These are phyloP conservation scores for Graphilbum sp. DNA, from an alignment of 2,329 filamentous ascomycete genomes.

Conservation along the genomic window DNA sequence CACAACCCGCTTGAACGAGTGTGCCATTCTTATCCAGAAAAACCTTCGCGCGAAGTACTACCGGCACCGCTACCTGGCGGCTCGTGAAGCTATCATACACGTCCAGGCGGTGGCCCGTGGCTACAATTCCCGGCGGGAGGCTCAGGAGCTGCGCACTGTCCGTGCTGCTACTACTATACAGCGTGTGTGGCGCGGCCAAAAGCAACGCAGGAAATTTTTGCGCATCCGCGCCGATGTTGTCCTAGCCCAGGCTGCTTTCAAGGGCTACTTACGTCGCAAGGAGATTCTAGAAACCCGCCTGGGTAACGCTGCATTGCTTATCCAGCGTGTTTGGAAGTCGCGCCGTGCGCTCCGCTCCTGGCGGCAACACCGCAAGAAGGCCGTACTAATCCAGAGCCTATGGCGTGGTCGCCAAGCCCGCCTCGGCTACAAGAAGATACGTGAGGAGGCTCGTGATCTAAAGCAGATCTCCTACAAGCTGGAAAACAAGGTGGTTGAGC, in stretches of 20 bases:
- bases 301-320: conserved; percentile 78
- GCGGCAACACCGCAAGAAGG: conserved; percentile 79
- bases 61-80: conserved; percentile 76
- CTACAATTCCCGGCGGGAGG: conserved; percentile 58
- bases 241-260: conserved; percentile 74
- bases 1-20: conserved; percentile 78
- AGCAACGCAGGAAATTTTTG: conserved; percentile 68
- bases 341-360: conserved; percentile 63
- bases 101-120: conserved; percentile 69
- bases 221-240: conserved; percentile 70
- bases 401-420: conserved; percentile 79
- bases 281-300: conserved; percentile 87
- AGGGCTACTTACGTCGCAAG: conserved; percentile 81
- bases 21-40: conserved; percentile 97
- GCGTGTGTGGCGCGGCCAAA: conserved; percentile 83
- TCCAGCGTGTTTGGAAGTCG: conserved; percentile 80
- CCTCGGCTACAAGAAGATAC: conserved; percentile 71
- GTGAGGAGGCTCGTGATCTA: conserved; percentile 91
- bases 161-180: conserved; percentile 91
- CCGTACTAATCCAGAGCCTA: conserved; percentile 77
- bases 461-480: conserved; percentile 99
- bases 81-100: conserved; percentile 61
- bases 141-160: conserved; percentile 65
- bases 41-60: conserved; percentile 94
- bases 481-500: conserved; percentile 98